phyloP scores from a whole-genome alignment of 2,329 filamentous ascomycete genomes.

The Alternaria atra region DNA sequence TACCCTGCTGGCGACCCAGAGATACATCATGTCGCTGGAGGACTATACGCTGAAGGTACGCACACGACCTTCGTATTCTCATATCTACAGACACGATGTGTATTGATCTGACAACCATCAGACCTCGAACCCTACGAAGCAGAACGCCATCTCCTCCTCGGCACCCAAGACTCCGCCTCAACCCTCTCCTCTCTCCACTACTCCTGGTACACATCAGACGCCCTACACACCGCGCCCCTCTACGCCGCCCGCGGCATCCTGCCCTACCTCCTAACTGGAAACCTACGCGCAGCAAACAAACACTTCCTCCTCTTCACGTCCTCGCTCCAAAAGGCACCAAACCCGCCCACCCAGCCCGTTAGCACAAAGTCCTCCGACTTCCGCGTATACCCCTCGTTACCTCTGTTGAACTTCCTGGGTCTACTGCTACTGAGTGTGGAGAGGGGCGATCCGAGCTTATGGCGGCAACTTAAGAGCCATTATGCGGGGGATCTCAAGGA shows the following conservation, averaged over 20 bases:
- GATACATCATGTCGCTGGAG: conserved; percentile 89
- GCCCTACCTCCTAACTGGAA: conserved; percentile 89
- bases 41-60: conserved; percentile 80
- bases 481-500: conserved; percentile 84
- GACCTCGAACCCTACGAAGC: conserved; percentile 94
- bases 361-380: conserved; percentile 76
- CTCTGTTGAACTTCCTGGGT: conserved; percentile 93
- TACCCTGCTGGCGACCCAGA: conserved; percentile 93
- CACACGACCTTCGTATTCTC: not conserved
- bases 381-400: conserved; percentile 86
- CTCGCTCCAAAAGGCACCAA: conserved; percentile 67
- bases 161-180: conserved; percentile 87
- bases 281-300: conserved; percentile 87
- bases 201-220: conserved; percentile 90
- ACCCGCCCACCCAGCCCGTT: conserved; percentile 81
- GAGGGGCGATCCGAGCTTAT: conserved; percentile 79
- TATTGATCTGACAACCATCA: conserved; percentile 31
- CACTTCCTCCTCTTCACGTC: conserved; percentile 80
- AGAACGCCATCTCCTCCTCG: conserved; percentile 86
- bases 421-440: conserved; percentile 85
- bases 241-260: conserved; percentile 89
- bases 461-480: conserved; percentile 80
- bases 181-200: conserved; percentile 86
- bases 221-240: conserved; percentile 83
- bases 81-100: not conserved